Conservation (phyloP, 75 land plant species). For the Cupressus sempervirens region DNA sequence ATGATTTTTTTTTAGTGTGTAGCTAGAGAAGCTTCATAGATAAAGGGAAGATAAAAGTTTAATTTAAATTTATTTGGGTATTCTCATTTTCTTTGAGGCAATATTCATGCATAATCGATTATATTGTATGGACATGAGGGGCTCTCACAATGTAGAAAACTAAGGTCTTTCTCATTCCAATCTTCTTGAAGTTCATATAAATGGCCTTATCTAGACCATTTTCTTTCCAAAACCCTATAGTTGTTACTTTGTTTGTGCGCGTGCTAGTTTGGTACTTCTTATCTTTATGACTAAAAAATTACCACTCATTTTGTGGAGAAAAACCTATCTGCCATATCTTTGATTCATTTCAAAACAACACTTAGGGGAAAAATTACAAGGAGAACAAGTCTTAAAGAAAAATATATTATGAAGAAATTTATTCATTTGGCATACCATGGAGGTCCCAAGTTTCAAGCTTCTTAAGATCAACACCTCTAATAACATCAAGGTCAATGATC, state of each 20-base stretch:
- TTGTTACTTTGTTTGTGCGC: constrained; percentile 49
- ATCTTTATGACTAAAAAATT: constrained; percentile 63
- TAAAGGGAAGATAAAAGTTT: not conserved
- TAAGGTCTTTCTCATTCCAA: constrained; percentile 58
- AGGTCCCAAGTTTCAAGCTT: constrained; percentile 81
- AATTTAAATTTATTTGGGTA: constrained; percentile 15
- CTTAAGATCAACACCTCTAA: constrained; percentile 67
- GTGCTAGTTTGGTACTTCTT: constrained; percentile 59
- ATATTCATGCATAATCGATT: constrained; percentile 69
- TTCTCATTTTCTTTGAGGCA: constrained; percentile 40
- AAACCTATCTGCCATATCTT: constrained; percentile 51
- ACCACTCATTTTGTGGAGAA: constrained; percentile 53
- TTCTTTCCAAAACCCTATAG: constrained; percentile 61
- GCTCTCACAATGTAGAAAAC: constrained; percentile 61
- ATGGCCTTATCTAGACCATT: constrained; percentile 59
- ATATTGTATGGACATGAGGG: constrained; percentile 55
- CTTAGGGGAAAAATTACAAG: too few species aligned
- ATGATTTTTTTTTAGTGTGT: not conserved
- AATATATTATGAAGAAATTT: too few species aligned
- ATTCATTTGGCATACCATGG: constrained; percentile 33
- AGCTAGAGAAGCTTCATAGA: not conserved
- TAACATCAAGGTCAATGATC: constrained; percentile 63
- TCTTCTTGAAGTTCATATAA: constrained; percentile 38
- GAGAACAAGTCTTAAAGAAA: too few species aligned
- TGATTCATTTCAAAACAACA: constrained; percentile 13